Percentiles rank a stretch among this genome's conserved stretches.
Conservation (phyloP, 345 rosid species). For the Xanthoceras sorbifolium region DNA sequence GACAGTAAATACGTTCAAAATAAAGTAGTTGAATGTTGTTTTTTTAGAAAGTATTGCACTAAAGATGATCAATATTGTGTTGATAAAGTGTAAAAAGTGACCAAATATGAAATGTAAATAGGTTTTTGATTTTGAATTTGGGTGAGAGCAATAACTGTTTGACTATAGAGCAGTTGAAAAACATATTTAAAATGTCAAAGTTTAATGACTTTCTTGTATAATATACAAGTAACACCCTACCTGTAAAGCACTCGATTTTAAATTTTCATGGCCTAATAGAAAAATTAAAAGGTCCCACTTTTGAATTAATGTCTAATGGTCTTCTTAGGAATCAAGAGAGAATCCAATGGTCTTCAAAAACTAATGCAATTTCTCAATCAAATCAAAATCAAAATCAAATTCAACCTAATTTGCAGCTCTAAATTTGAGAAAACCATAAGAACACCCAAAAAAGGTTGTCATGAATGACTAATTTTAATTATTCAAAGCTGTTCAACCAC, state of each 20-base stretch:
- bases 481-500: neutral
- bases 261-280: neutral
- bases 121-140: neutral
- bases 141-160: neutral
- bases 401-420: neutral
- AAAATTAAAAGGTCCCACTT: constrained; percentile 22
- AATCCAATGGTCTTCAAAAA: constrained; percentile 29
- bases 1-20: neutral
- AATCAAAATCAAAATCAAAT: neutral
- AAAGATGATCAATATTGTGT: neutral
- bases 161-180: constrained; percentile 3
- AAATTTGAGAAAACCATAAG: neutral
- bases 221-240: constrained; percentile 5
- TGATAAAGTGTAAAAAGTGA: neutral
- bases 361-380: neutral
- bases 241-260: constrained; percentile 6
- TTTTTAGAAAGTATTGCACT: neutral
- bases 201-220: neutral
- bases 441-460: neutral
- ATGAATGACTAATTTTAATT: neutral
- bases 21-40: neutral
- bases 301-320: constrained; percentile 21
- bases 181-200: constrained; percentile 8
- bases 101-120: constrained; percentile 1
- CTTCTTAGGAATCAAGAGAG: constrained; percentile 22